Evolutionary conservation across 2,329 filamentous ascomycete genomes (phyloP).

Genomic region (Paraconiothyrium sp.): DNA sequence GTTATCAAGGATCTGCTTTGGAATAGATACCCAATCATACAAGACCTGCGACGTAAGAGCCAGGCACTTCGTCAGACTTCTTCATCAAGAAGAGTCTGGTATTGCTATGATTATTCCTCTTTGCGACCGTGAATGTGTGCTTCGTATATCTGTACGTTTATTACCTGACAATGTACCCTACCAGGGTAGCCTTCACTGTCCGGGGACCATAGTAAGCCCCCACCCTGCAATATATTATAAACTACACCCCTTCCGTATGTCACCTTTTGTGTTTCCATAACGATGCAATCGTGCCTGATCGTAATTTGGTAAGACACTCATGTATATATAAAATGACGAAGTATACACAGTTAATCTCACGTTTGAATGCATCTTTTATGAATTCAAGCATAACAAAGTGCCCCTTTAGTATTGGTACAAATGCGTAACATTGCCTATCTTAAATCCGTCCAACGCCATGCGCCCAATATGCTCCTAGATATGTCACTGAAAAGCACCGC

Average conservation of each 20-base stretch:
- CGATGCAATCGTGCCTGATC: neutral
- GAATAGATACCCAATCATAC: conserved; percentile 14
- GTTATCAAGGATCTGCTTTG: conserved; percentile 8
- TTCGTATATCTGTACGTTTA: neutral
- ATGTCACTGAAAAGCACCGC: neutral
- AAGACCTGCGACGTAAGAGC: conserved; percentile 10
- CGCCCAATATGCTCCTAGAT: neutral
- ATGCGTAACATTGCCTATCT: neutral
- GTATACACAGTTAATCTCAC: neutral
- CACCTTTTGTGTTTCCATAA: no score
- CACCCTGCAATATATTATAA: no score
- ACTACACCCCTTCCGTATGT: no score
- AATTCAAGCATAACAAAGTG: neutral
- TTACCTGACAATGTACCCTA: neutral
- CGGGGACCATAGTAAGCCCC: no score
- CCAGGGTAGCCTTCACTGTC: no score
- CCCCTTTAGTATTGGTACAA: neutral
- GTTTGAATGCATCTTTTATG: neutral
- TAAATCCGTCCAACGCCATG: conserved; percentile 11
- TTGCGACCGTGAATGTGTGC: neutral
- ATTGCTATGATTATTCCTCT: neutral
- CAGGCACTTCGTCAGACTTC: conserved; percentile 8
- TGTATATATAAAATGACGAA: neutral
- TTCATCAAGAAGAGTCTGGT: conserved; percentile 8
- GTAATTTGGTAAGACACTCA: neutral